Conservation (phyloP, 352 stramenopile species). For the Pythium brassicae region DNA sequence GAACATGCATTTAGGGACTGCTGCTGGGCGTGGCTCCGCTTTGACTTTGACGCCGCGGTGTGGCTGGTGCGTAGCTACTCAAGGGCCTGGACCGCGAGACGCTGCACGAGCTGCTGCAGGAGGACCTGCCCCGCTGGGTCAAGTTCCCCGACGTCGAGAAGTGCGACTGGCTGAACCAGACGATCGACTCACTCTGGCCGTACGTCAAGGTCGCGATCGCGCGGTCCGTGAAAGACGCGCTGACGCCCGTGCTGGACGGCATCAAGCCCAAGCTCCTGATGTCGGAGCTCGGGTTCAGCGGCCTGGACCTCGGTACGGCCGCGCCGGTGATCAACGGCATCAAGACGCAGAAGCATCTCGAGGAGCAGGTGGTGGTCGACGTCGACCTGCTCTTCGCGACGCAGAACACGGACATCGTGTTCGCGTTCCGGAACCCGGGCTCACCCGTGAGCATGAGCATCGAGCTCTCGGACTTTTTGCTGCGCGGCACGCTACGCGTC, state of each 20-base stretch:
- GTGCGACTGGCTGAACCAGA: conserved; percentile 42
- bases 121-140: conserved; percentile 39
- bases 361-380: conserved; percentile 43
- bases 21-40: background rate
- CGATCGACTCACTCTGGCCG: conserved; percentile 38
- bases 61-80: conserved; percentile 17
- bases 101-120: conserved; percentile 34
- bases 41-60: background rate
- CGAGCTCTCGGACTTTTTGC: conserved; percentile 37
- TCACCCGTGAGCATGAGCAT: conserved; percentile 31
- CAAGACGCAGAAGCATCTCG: conserved; percentile 31
- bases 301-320: conserved; percentile 34
- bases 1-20: background rate
- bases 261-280: conserved; percentile 41
- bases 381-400: conserved; percentile 38
- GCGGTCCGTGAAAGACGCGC: conserved; percentile 26
- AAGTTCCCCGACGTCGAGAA: conserved; percentile 48
- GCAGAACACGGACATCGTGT: conserved; percentile 39
- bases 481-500: conserved; percentile 34
- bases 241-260: conserved; percentile 28
- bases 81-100: conserved; percentile 33
- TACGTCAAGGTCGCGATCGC: conserved; percentile 42
- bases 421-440: conserved; percentile 32
- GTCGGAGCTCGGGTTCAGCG: conserved; percentile 35
- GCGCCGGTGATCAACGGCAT: conserved; percentile 41